Percentiles rank a stretch among this genome's conserved stretches.
phyloP scores from a whole-genome alignment of 495 filamentous ascomycete species.

The Xylaria intraflava region DNA sequence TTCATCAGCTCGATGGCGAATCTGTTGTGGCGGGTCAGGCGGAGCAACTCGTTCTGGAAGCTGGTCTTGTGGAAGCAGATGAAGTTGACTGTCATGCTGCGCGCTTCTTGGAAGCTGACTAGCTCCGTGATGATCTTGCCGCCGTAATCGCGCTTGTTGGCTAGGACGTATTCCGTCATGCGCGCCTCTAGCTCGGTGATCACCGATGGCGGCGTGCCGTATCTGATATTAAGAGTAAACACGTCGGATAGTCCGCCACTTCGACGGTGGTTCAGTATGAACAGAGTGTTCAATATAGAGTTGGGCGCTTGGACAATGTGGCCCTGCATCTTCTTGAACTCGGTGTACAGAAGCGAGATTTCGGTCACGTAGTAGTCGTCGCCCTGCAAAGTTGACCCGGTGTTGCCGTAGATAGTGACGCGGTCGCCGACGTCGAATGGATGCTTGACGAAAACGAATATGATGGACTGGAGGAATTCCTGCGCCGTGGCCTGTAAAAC shows the following conservation, averaged over 20 bases:
- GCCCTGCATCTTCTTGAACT: conserved; percentile 97
- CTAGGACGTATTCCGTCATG: conserved; percentile 77
- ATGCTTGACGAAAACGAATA: conserved; percentile 97
- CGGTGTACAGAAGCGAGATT: conserved; percentile 89
- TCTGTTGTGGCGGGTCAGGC: conserved; percentile 85
- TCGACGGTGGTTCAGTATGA: conserved; percentile 90
- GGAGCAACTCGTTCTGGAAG: conserved; percentile 84
- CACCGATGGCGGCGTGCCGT: conserved; percentile 79
- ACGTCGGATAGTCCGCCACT: conserved; percentile 86
- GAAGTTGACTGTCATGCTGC: conserved; percentile 76
- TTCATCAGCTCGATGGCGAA: conserved; percentile 93
- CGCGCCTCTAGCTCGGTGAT: conserved; percentile 77
- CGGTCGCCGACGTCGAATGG: conserved; percentile 96
- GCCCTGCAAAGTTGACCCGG: conserved; percentile 65
- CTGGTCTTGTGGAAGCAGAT: conserved; percentile 97
- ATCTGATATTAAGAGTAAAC: conserved; percentile 75
- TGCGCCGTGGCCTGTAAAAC: conserved; percentile 86
- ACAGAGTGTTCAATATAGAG: conserved; percentile 83
- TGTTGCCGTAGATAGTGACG: conserved; percentile 85
- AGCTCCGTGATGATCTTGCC: conserved; percentile 86
- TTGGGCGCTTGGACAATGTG: conserved; percentile 95
- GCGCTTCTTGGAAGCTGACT: conserved; percentile 51
- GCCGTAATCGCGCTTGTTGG: conserved; percentile 89
- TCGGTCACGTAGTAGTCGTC: conserved; percentile 97
- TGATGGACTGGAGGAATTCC: conserved; percentile 82